These are phyloP conservation scores for Diplodia scrobiculata DNA, from an alignment of 2,329 filamentous ascomycete species.

Conservation along the genomic window DNA sequence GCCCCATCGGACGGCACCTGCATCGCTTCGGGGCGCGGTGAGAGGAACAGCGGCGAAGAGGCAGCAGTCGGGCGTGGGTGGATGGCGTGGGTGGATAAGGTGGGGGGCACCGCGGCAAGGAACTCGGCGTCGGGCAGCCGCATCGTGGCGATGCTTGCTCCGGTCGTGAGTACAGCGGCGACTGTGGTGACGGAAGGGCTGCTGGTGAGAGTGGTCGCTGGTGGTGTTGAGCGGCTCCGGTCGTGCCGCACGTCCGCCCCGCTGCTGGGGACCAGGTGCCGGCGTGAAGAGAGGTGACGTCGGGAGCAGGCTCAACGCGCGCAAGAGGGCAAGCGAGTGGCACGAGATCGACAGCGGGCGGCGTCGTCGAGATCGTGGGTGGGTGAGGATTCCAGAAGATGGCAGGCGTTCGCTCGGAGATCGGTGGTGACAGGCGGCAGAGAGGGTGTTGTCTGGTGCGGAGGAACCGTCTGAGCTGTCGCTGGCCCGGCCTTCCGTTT, in stretches of 20 bases:
- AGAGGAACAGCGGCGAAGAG: constrained; percentile 35
- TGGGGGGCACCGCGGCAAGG: constrained; percentile 35
- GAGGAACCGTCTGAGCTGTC: constrained; percentile 24
- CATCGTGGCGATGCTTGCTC: constrained; percentile 35
- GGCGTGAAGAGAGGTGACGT: constrained; percentile 27
- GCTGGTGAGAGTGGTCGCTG: not conserved
- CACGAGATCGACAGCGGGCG: constrained; percentile 19
- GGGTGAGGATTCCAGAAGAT: constrained; percentile 4
- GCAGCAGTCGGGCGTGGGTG: constrained; percentile 35
- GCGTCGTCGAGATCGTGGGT: constrained; percentile 15
- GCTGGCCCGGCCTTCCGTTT: constrained; percentile 24
- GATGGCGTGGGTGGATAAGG: constrained; percentile 39
- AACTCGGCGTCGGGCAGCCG: constrained; percentile 37
- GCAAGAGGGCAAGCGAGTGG: constrained; percentile 22
- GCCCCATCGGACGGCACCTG: constrained; percentile 13
- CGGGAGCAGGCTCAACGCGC: constrained; percentile 15
- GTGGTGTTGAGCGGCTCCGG: constrained; percentile 13
- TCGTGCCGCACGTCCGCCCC: constrained; percentile 25
- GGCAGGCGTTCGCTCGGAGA: constrained; percentile 16
- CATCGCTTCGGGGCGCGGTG: constrained; percentile 30
- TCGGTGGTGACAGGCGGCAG: constrained; percentile 12
- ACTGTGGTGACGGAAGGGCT: not conserved
- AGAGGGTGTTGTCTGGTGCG: constrained; percentile 8
- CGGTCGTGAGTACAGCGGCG: not conserved
- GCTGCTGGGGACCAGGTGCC: constrained; percentile 28